Evolutionary conservation across 441 rosid genomes (phyloP).

Genomic region (Populus hybrid): DNA sequence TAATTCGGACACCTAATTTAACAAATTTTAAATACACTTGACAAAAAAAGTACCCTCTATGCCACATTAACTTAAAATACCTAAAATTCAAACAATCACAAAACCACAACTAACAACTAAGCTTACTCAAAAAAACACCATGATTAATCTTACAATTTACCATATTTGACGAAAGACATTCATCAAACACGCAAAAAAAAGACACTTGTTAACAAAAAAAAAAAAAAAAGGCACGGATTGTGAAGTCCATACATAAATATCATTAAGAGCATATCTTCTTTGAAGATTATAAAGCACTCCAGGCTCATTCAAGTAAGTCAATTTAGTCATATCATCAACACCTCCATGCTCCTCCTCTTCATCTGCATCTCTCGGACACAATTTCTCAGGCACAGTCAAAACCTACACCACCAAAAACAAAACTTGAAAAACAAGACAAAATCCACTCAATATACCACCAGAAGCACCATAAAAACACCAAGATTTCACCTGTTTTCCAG

Average conservation of each 20-base stretch:
- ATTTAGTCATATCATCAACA: conserved; percentile 97
- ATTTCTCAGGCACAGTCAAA: conserved; percentile 44
- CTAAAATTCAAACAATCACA: neutral
- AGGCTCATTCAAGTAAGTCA: conserved; percentile 91
- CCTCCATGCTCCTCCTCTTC: conserved; percentile 91
- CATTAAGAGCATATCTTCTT: conserved; percentile 87
- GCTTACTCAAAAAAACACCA: neutral
- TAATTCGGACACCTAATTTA: neutral
- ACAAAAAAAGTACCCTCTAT: neutral
- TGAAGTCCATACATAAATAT: conserved; percentile 75
- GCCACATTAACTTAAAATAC: neutral
- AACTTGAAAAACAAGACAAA: neutral
- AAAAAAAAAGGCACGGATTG: neutral
- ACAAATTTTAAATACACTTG: neutral
- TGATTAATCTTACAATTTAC: conserved; percentile 6
- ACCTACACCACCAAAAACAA: conserved; percentile 35
- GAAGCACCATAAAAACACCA: neutral
- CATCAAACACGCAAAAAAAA: neutral
- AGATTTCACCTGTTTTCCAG: conserved; percentile 58
- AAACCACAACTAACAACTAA: neutral
- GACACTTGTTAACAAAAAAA: neutral
- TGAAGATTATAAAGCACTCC: conserved; percentile 85
- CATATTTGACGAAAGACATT: conserved; percentile 1
- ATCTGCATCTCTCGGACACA: conserved; percentile 63
- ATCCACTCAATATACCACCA: neutral